Percentiles rank a stretch among this genome's conserved stretches.
These are phyloP conservation scores for Suillus subluteus DNA, from an alignment of 768 basidiomycete species.

Conservation along the genomic window DNA sequence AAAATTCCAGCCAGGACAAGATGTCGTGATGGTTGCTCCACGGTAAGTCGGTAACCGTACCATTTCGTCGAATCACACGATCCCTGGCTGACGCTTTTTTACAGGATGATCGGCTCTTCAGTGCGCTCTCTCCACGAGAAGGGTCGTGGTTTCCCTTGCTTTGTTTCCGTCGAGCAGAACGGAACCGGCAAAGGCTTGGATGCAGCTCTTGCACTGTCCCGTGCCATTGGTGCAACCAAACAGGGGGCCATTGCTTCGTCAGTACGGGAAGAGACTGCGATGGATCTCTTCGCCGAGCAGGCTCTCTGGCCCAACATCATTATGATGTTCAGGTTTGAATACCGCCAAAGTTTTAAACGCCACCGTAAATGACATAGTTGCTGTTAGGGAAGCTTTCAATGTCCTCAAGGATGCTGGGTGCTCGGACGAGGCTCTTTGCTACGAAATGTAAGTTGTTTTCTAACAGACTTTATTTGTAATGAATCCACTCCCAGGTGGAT, in stretches of 20 bases:
- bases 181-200: slow-evolving; percentile 52
- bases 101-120: slow-evolving; percentile 69
- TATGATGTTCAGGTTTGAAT: slow-evolving; percentile 53
- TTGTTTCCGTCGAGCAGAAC: slow-evolving; percentile 66
- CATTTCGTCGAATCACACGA: neutral
- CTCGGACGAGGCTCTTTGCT: slow-evolving; percentile 67
- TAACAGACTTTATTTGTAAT: neutral
- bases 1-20: slow-evolving; percentile 53
- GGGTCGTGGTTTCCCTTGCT: slow-evolving; percentile 65
- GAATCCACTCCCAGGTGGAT: slow-evolving; percentile 54
- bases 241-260: slow-evolving; percentile 67
- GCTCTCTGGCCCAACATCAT: slow-evolving; percentile 72
- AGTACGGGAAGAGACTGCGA: slow-evolving; percentile 62
- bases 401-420: slow-evolving; percentile 66
- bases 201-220: slow-evolving; percentile 55
- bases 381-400: slow-evolving; percentile 59
- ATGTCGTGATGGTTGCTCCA: slow-evolving; percentile 71
- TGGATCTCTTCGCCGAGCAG: slow-evolving; percentile 70
- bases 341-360: neutral
- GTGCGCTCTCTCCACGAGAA: slow-evolving; percentile 64
- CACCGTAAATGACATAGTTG: neutral
- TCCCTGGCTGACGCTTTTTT: neutral
- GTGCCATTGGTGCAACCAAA: slow-evolving; percentile 63
- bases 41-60: slow-evolving; percentile 38
- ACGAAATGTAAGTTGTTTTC: slow-evolving; percentile 54